Conservation (phyloP, 2,329 filamentous ascomycete genomes). For the Alternaria sp. region DNA sequence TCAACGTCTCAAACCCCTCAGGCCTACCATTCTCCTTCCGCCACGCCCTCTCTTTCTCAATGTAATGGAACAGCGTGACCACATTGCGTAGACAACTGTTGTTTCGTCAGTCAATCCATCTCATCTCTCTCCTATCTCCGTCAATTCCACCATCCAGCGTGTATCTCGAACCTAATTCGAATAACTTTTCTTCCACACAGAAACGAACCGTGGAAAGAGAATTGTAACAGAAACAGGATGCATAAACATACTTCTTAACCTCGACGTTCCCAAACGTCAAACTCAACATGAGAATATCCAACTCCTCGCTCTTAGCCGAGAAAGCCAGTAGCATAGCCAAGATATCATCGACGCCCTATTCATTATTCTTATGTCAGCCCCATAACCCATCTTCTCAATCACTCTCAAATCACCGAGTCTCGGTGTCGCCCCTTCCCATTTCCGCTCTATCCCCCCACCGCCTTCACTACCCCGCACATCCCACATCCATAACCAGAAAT, state of each 20-base stretch:
- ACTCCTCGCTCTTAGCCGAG: constrained; percentile 78
- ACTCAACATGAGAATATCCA: constrained; percentile 85
- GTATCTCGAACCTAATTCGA: no score
- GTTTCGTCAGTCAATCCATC: background rate
- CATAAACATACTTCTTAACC: constrained; percentile 76
- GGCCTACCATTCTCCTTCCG: constrained; percentile 70
- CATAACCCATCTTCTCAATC: no score
- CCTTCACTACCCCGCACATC: constrained; percentile 12
- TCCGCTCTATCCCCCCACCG: background rate
- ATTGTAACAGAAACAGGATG: no score
- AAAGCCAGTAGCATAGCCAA: constrained; percentile 87
- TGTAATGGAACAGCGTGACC: constrained; percentile 87
- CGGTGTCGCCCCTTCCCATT: background rate
- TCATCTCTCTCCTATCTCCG: background rate
- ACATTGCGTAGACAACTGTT: constrained; percentile 83
- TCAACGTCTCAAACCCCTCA: constrained; percentile 76
- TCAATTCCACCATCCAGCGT: no score
- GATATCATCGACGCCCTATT: constrained; percentile 83
- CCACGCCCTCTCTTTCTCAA: constrained; percentile 90
- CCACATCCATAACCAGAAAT: no score
- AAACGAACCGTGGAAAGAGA: no score
- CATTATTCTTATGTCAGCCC: background rate
- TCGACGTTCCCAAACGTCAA: constrained; percentile 95
- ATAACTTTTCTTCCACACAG: no score
- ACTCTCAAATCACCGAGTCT: background rate